Percentiles rank a stretch among this genome's conserved stretches.
phyloP scores from a whole-genome alignment of 2,329 filamentous ascomycete genomes.

The Polytolypa hystricis region DNA sequence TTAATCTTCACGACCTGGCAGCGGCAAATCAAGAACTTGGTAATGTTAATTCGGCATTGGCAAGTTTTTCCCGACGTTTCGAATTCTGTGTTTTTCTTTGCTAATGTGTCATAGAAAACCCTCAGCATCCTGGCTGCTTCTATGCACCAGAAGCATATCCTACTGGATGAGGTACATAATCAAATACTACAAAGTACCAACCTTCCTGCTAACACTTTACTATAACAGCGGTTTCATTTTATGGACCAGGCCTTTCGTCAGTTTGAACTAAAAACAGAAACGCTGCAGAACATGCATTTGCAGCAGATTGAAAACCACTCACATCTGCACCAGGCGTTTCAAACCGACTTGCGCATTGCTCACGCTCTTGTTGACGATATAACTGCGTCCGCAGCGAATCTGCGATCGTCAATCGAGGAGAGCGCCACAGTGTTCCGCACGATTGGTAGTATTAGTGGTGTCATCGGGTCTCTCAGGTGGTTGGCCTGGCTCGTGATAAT shows the following conservation, averaged over 20 bases:
- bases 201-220: slow-evolving; percentile 17
- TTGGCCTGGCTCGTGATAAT: too few species aligned
- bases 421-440: slow-evolving; percentile 12
- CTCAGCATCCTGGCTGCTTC: slow-evolving; percentile 13
- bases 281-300: slow-evolving; percentile 24
- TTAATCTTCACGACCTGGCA: slow-evolving; percentile 21
- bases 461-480: slow-evolving; percentile 6
- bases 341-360: slow-evolving; percentile 13
- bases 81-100: not conserved
- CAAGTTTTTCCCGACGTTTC: slow-evolving; percentile 12
- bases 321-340: slow-evolving; percentile 13
- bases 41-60: slow-evolving; percentile 25
- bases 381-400: slow-evolving; percentile 13
- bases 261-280: slow-evolving; percentile 22
- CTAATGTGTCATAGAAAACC: slow-evolving; percentile 10
- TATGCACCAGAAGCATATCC: slow-evolving; percentile 22
- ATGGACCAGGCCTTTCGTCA: slow-evolving; percentile 24
- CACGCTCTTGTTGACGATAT: slow-evolving; percentile 15
- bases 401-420: slow-evolving; percentile 15
- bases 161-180: slow-evolving; percentile 23
- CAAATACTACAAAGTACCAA: too few species aligned
- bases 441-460: slow-evolving; percentile 9
- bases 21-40: slow-evolving; percentile 20
- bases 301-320: slow-evolving; percentile 23
- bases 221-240: slow-evolving; percentile 23